These are phyloP conservation scores for Pseudognaphalium luteoalbum DNA, from an alignment of 129 eudicot species.

Conservation along the genomic window DNA sequence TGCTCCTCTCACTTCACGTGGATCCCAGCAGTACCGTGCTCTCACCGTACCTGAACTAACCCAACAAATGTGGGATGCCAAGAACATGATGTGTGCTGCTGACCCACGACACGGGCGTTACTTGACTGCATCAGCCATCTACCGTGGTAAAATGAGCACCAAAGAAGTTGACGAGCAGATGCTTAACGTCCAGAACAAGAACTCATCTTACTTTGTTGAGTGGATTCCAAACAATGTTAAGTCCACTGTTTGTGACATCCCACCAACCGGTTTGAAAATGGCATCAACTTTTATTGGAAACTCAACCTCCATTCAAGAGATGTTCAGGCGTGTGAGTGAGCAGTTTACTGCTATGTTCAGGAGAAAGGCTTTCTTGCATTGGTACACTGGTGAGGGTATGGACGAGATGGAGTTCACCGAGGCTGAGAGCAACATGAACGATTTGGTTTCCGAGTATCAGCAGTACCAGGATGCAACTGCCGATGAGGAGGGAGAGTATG, in stretches of 20 bases:
- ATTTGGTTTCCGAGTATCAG: conserved; percentile 61
- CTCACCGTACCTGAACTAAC: conserved; percentile 69
- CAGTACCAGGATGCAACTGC: conserved; percentile 36
- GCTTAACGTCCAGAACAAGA: conserved; percentile 65
- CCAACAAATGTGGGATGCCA: conserved; percentile 84
- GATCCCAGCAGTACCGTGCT: conserved; percentile 67
- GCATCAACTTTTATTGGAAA: conserved; percentile 65
- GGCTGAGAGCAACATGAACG: conserved; percentile 70
- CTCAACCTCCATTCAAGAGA: conserved; percentile 68
- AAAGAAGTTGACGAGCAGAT: conserved; percentile 75
- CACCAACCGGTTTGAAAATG: conserved; percentile 64
- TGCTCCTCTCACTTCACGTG: conserved; percentile 68
- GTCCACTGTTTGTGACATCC: conserved; percentile 66
- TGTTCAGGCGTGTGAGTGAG: conserved; percentile 73
- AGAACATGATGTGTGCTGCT: conserved; percentile 86
- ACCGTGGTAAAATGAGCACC: conserved; percentile 78
- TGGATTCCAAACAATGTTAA: conserved; percentile 72
- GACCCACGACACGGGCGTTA: conserved; percentile 78
- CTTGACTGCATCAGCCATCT: conserved; percentile 71
- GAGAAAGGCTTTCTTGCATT: conserved; percentile 72
- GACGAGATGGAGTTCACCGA: conserved; percentile 76
- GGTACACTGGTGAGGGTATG: conserved; percentile 75
- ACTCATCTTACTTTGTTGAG: conserved; percentile 65
- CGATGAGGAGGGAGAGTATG: not conserved
- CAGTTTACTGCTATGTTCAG: conserved; percentile 73